These are phyloP conservation scores for Xylariales sp. DNA, from an alignment of 2,329 filamentous ascomycete species.

Conservation along the genomic window DNA sequence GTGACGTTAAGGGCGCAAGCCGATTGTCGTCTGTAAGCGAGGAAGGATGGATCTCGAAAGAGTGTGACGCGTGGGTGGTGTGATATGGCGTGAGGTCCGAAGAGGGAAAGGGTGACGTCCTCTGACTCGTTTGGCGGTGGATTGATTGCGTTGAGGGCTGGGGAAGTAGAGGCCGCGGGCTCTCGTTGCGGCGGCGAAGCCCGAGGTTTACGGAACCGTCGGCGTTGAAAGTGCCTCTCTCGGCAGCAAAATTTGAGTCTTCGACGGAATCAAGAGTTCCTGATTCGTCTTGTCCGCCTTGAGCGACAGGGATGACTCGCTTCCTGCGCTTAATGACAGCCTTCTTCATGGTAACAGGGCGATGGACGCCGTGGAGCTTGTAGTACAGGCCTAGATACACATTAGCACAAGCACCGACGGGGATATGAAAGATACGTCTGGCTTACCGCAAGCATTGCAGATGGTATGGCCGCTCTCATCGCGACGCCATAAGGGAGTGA, in stretches of 20 bases:
- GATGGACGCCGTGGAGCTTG: conserved; percentile 89
- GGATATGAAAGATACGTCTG: not conserved
- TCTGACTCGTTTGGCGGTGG: too few relatives aligned
- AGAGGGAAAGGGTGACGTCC: conserved; percentile 36
- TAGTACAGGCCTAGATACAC: conserved; percentile 83
- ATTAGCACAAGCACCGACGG: too few relatives aligned
- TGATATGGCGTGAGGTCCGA: conserved; percentile 49
- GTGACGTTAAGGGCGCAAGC: conserved; percentile 50
- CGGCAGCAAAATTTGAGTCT: conserved; percentile 31
- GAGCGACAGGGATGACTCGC: conserved; percentile 78
- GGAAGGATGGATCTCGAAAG: conserved; percentile 32
- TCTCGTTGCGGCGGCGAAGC: conserved; percentile 43
- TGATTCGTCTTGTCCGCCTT: conserved; percentile 37
- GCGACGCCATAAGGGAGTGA: conserved; percentile 91
- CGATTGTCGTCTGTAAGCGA: conserved; percentile 53
- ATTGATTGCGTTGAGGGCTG: conserved; percentile 41
- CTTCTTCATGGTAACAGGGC: conserved; percentile 98
- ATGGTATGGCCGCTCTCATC: conserved; percentile 95
- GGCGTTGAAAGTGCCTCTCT: conserved; percentile 55
- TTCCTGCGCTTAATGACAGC: conserved; percentile 94
- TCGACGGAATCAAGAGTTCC: conserved; percentile 45
- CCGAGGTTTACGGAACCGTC: conserved; percentile 64
- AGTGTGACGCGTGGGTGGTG: conserved; percentile 34
- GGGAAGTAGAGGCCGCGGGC: conserved; percentile 42
- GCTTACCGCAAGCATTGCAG: conserved; percentile 94